Evolutionary conservation across 768 basidiomycete species (phyloP), one percentile per base, ranked within the genome.

Genomic region (Agrocybe pediades): DNA sequence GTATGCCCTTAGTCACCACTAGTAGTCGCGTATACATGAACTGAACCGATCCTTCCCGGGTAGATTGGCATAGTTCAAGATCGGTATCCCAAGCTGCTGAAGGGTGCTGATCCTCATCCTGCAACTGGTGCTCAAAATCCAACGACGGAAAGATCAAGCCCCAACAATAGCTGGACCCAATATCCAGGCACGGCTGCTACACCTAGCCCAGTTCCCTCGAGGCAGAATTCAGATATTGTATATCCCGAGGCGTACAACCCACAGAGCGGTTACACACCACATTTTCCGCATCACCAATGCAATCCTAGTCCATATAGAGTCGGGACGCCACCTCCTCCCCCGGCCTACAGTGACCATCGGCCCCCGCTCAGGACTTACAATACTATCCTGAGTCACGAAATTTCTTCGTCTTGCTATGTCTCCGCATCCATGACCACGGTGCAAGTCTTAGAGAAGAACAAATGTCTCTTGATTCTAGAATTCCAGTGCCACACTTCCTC

Each of bases 11-110:
- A n/a, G 7, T 20, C 24, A 8, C 27, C 13, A 5, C 16, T 26
- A n/a, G 33, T 21, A 41, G 13, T 33, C 30, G 9, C 17, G 2
- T 20, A 24, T 20, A 16, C 27, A 19, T 9, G 9, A n/a, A 45
- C 20, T 46, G 29, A 45, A 26, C 24, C 7, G 1, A n/a, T 13
- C 33, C 3, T 20, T 16, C 27, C 25, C n/a, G n/a, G n/a, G n/a
- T n/a, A 61, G 59, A 61, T 61, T 11, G 42, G 46, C 15, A 40
- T 49, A 20, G 47, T 61, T 16, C 56, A 61, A 30, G 59, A 61
- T 25, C 50, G 48, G 20, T 57, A 61, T 30, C 59, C 59, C 3
- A 49, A 21, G 40, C 29, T 55, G 11, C 57, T 52, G n/a, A 20
- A 46, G 15, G 54, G 41, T 15, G 29, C 49, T 3, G 46, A 36